Evolutionary conservation across 139 green algal species (phyloP).

Genomic region (Choricystis sp.): DNA sequence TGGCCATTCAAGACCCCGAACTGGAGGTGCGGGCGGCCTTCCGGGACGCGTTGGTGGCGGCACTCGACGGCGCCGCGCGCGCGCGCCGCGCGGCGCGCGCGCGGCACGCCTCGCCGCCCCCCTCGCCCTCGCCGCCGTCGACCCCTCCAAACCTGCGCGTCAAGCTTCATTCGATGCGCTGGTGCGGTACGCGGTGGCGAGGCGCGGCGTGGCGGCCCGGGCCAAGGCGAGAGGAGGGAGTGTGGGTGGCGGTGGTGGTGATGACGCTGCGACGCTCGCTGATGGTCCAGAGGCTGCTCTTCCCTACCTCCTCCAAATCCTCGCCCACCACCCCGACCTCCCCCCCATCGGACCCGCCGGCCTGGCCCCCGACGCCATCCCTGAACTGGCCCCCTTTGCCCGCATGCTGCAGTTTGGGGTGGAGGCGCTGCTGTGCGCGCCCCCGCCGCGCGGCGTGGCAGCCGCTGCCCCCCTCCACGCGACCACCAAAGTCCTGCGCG

Average conservation of each 20-base stretch:
- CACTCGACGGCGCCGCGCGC: neutral
- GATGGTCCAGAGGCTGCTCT: neutral
- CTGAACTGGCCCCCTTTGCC: neutral
- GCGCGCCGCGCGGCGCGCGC: too few relatives aligned
- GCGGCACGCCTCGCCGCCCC: neutral
- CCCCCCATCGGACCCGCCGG: neutral
- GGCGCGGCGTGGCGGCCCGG: too few relatives aligned
- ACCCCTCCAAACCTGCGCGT: neutral
- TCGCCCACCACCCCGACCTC: neutral
- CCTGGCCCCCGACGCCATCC: too few relatives aligned
- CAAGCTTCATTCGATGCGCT: neutral
- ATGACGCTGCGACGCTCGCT: neutral
- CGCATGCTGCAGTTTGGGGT: neutral
- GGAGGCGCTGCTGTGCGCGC: neutral
- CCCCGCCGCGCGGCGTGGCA: too few relatives aligned
- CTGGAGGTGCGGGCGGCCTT: neutral
- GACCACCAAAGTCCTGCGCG: neutral
- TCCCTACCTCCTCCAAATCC: neutral
- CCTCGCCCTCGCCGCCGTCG: neutral
- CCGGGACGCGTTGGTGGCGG: neutral
- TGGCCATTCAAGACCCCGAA: neutral
- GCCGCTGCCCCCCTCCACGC: neutral
- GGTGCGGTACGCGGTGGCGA: neutral
- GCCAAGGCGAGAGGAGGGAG: too few relatives aligned
- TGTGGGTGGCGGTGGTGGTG: too few relatives aligned